Conservation (phyloP, 2,329 filamentous ascomycete species). For the Knufia fluminis region DNA sequence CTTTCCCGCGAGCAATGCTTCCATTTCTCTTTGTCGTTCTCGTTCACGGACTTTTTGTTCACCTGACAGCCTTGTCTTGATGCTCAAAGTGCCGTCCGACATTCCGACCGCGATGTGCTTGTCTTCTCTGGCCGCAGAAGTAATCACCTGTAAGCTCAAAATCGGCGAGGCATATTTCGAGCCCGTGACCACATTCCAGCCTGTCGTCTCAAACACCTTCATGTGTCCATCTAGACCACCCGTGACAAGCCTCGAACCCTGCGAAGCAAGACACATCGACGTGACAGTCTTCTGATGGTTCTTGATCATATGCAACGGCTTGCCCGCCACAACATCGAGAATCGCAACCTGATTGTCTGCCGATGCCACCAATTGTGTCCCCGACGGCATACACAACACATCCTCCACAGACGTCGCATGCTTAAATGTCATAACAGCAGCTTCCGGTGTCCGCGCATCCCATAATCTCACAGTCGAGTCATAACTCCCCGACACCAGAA, state of each 20-base stretch:
- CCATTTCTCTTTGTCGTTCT: slow-evolving; percentile 76
- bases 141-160: slow-evolving; percentile 69
- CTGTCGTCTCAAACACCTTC: slow-evolving; percentile 89
- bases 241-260: slow-evolving; percentile 70
- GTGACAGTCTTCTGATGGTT: slow-evolving; percentile 99
- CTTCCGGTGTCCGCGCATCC: slow-evolving; percentile 68
- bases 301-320: slow-evolving; percentile 73
- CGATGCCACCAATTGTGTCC: slow-evolving; percentile 75
- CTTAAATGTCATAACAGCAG: slow-evolving; percentile 84
- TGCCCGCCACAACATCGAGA: slow-evolving; percentile 83
- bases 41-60: slow-evolving; percentile 66
- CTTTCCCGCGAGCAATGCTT: slow-evolving; percentile 66
- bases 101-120: slow-evolving; percentile 92
- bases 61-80: slow-evolving; percentile 80
- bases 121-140: slow-evolving; percentile 61
- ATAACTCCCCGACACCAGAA: slow-evolving; percentile 85
- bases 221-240: slow-evolving; percentile 91
- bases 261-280: slow-evolving; percentile 69
- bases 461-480: slow-evolving; percentile 88
- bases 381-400: slow-evolving; percentile 77
- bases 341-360: slow-evolving; percentile 82
- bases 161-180: slow-evolving; percentile 90
- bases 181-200: slow-evolving; percentile 93
- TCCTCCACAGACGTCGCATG: slow-evolving; percentile 81
- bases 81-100: slow-evolving; percentile 82